Percentiles rank a stretch among this genome's conserved stretches.
phyloP scores from a whole-genome alignment of 805 yeast genomes.

The Crinitomyces ghanaensis region DNA sequence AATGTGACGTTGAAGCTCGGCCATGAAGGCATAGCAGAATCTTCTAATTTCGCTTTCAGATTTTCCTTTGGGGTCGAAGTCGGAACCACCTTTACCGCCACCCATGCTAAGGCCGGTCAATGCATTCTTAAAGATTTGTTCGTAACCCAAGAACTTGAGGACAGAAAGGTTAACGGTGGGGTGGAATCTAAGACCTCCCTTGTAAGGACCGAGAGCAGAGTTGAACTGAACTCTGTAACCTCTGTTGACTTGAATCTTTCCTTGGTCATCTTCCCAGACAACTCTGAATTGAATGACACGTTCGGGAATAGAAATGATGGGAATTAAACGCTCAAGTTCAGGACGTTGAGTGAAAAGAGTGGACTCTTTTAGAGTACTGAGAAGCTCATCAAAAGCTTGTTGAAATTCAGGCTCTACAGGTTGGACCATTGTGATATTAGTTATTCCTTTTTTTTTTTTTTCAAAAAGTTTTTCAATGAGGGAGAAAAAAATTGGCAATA shows the following conservation, averaged over 20 bases:
- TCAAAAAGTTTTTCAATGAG: too few species aligned
- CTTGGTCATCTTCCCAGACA: slow-evolving; percentile 93
- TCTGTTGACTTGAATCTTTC: slow-evolving; percentile 83
- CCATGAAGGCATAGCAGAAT: slow-evolving; percentile 92
- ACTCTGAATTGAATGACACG: slow-evolving; percentile 95
- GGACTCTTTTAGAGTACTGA: slow-evolving; percentile 80
- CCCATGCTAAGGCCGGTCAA: slow-evolving; percentile 96
- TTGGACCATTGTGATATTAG: slow-evolving; percentile 43
- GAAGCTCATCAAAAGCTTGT: slow-evolving; percentile 94
- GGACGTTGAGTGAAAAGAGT: slow-evolving; percentile 84
- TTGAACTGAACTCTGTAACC: slow-evolving; percentile 98
- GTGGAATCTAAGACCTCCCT: slow-evolving; percentile 98
- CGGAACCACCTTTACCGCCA: slow-evolving; percentile 99
- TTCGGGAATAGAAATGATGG: slow-evolving; percentile 90
- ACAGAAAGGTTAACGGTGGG: slow-evolving; percentile 93
- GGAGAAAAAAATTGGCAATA: too few species aligned
- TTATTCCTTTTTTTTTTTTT: too few species aligned
- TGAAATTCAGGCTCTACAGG: slow-evolving; percentile 97
- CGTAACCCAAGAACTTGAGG: slow-evolving; percentile 93
- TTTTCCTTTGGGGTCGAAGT: slow-evolving; percentile 94
- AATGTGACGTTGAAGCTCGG: slow-evolving; percentile 89
- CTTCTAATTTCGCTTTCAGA: slow-evolving; percentile 90
- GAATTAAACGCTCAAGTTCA: slow-evolving; percentile 75
- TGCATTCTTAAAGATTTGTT: slow-evolving; percentile 97
- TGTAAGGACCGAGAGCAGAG: slow-evolving; percentile 97